phyloP scores from a whole-genome alignment of 2,329 filamentous ascomycete species.

The Alternaria arborescens region DNA sequence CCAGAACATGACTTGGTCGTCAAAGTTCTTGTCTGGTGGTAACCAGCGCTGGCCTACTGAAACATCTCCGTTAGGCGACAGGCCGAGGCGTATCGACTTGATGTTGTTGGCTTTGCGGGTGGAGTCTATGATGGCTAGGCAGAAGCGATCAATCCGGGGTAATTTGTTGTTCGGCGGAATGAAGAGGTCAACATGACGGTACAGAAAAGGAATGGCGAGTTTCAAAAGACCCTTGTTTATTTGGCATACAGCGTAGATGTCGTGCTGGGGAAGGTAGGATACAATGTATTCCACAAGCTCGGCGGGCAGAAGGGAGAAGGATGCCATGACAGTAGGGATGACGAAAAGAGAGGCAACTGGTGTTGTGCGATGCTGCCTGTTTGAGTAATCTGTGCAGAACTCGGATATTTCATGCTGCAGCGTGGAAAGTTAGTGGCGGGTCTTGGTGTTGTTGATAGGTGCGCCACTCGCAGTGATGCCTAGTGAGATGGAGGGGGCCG shows the following conservation, averaged over 20 bases:
- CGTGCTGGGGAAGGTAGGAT: slow-evolving; percentile 28
- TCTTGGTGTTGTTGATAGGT: neutral
- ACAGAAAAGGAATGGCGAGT: slow-evolving; percentile 30
- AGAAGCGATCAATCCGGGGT: slow-evolving; percentile 39
- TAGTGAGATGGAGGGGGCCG: neutral
- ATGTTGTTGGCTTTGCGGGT: slow-evolving; percentile 27
- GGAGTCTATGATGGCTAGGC: slow-evolving; percentile 31
- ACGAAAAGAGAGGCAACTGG: neutral
- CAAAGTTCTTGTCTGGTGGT: slow-evolving; percentile 20
- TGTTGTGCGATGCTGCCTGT: neutral
- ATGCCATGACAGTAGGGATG: slow-evolving; percentile 23
- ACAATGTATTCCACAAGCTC: slow-evolving; percentile 39
- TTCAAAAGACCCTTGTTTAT: slow-evolving; percentile 22
- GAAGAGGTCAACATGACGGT: slow-evolving; percentile 35
- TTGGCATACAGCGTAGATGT: slow-evolving; percentile 24
- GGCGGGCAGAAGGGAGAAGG: slow-evolving; percentile 28
- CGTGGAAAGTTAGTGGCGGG: neutral
- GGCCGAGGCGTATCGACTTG: slow-evolving; percentile 31
- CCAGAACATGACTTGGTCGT: slow-evolving; percentile 21
- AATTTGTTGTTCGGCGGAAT: slow-evolving; percentile 5
- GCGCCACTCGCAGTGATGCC: slow-evolving; percentile 1
- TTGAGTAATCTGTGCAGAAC: accelerated
- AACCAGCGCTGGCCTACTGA: slow-evolving; percentile 30
- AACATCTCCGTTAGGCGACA: slow-evolving; percentile 19
- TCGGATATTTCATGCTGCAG: neutral